Base-by-base conservation (phyloP, 2,329 filamentous ascomycete species). In the Diaporthe sp. region DNA sequence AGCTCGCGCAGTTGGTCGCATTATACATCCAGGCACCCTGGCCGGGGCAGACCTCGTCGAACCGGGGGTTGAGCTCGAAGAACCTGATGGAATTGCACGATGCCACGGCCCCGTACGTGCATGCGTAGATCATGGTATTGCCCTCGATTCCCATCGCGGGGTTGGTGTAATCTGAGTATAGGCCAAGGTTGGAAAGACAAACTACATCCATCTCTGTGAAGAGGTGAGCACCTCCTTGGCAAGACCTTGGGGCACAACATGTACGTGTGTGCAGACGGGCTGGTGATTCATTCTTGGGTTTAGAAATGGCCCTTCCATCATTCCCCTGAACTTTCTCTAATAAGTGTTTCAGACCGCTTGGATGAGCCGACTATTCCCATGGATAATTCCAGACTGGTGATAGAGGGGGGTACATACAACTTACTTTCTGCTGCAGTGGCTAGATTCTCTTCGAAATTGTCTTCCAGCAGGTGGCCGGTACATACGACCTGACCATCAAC, bases 111-210 rank as follows among this genome's bases (percentile, higher is more conserved):
- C 45, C 45, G 10, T 68, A 68, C 10, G n/a, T 54, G 40, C 64
- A 68, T 40, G 47, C 64, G 17, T 68, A 68, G 64, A 68, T 40
- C 64, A 68, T 68, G 22, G 64, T 68, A 17, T 68, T 28, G 22
- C 64, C 47, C 2, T 54, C 45, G 33, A n/a, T 68, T 4, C 64
- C 64, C 10, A 22, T 19, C 47, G 47, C 13, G 12, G 64, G 64
- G n/a, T 50, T 54, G 47, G 28, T n/a, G 64, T 40, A 54, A 35
- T 25, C 33, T 3, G 22, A 22, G 45, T 54, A 45, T 2, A 68
- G 30, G 1, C 47, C 64, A 33, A 68, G 40, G 8, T 54, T n/a
- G 47, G 47, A 25, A 30, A 40, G 15, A 4, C 64, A 68, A 7
- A 68, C 35, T 9, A 8, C 33, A 19, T 68, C 64, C 45, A 68